Evolutionary conservation across 164 flowering plant species (phyloP), one percentile per base, ranked within the genome.

Genomic region (Brasenia schreberi): DNA sequence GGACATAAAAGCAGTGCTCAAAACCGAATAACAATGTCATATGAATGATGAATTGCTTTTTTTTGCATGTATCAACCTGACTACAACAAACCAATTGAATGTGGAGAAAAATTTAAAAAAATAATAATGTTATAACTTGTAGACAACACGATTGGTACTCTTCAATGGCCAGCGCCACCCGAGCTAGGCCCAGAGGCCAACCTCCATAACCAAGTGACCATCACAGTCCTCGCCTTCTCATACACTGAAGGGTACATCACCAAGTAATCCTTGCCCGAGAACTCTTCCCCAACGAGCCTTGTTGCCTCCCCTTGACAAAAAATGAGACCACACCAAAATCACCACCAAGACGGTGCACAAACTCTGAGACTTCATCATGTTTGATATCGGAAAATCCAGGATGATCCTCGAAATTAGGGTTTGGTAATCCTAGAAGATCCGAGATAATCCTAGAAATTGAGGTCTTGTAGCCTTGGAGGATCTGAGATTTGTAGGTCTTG

Each of bases 131-230:
- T 33, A 3, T 33, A 33, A 33, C 39, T 1, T 33, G 39, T 33
- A 33, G 39, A 33, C 39, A 33, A 33, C 63, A 61, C 1, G 63
- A 61, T 61, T 11, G 19, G 63, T n/a, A 61, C 18, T 2, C 60
- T 61, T 61, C 63, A 61, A n/a, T 71, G 73, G 2, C 73, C 69
- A 7, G 73, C 66, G 44, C 73, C 73, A 6, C n/a, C 42, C 5
- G 69, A 69, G 42, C 73, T 71, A 1, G 73, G 66, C 42, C 73
- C 73, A 2, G 69, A 39, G 5, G 53, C 63, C 18, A 71, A 63
- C 14, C 66, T 61, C 5, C 69, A 69, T 18, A 71, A 6, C 73
- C 73, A 71, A 52, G 53, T 17, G 19, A 65, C 63, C 62, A 66
- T 56, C 4, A 44, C 19, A 4, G 65, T 19, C 42, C 43, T 66